Conservation (phyloP, 2,329 filamentous ascomycete species). For the Helminthosporium solani region DNA sequence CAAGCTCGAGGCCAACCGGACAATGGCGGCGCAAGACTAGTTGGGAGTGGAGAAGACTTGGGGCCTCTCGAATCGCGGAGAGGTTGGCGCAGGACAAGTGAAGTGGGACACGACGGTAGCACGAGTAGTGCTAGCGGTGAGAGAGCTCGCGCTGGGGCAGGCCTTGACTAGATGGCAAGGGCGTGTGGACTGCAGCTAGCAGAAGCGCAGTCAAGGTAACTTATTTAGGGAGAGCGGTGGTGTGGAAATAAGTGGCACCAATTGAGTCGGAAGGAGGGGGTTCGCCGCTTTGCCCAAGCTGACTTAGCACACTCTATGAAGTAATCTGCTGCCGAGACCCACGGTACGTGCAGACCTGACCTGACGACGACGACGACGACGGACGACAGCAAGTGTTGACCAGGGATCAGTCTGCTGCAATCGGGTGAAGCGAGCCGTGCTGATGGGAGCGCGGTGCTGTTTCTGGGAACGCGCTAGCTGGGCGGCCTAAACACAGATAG, state of each 20-base stretch:
- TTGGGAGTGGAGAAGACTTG: constrained; percentile 7
- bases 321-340: constrained; percentile 33
- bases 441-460: constrained; percentile 32
- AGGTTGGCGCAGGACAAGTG: constrained; percentile 31
- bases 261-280: constrained; percentile 26
- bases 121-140: constrained; percentile 39
- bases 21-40: constrained; percentile 25
- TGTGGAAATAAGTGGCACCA: constrained; percentile 40
- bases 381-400: no score
- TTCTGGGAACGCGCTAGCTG: constrained; percentile 23
- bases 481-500: constrained; percentile 20
- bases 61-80: constrained; percentile 40
- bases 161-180: constrained; percentile 9
- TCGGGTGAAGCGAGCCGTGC: constrained; percentile 39
- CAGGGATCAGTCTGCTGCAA: constrained; percentile 13
- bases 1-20: constrained; percentile 35
- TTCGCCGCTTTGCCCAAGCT: constrained; percentile 30
- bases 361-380: constrained; percentile 9
- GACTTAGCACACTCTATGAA: constrained; percentile 40
- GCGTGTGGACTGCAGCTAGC: constrained; percentile 36
- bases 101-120: constrained; percentile 40
- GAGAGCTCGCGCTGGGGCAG: constrained; percentile 27
- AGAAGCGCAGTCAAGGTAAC: constrained; percentile 31
- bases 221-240: constrained; percentile 29
- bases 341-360: constrained; percentile 19